These are phyloP conservation scores for Russula sp. DNA, from an alignment of 768 basidiomycete species.

Conservation along the genomic window DNA sequence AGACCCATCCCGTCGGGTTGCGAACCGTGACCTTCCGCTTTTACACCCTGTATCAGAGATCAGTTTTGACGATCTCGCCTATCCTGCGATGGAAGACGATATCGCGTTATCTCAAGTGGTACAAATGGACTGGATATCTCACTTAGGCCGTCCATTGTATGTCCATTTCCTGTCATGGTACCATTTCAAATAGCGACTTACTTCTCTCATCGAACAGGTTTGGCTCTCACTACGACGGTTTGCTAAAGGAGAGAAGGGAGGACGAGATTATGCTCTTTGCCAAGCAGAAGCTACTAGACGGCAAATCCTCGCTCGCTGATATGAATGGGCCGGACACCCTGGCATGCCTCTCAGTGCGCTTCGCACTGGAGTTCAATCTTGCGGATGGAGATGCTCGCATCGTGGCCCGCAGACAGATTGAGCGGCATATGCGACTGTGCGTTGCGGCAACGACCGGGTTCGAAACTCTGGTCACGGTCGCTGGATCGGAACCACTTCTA, in stretches of 20 bases:
- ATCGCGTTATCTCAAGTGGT: background rate
- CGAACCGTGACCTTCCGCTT: background rate
- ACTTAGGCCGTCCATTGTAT: conserved; percentile 5
- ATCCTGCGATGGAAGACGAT: background rate
- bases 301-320: background rate
- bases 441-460: background rate
- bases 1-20: background rate
- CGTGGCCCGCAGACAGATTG: background rate
- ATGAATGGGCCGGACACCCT: background rate
- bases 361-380: background rate
- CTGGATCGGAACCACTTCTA: background rate
- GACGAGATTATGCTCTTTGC: background rate
- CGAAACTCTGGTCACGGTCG: background rate
- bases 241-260: background rate
- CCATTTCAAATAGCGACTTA: background rate
- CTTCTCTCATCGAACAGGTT: background rate
- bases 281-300: background rate
- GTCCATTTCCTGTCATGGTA: background rate
- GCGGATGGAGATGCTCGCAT: background rate
- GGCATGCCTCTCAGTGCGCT: background rate
- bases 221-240: background rate
- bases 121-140: background rate
- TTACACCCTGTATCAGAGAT: background rate
- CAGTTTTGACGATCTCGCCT: background rate
- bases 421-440: background rate